A percentile compares a stretch with the other conserved stretches of the same genome.
Conservation (phyloP, 2,329 filamentous ascomycete genomes). For the Alternaria arbusti region DNA sequence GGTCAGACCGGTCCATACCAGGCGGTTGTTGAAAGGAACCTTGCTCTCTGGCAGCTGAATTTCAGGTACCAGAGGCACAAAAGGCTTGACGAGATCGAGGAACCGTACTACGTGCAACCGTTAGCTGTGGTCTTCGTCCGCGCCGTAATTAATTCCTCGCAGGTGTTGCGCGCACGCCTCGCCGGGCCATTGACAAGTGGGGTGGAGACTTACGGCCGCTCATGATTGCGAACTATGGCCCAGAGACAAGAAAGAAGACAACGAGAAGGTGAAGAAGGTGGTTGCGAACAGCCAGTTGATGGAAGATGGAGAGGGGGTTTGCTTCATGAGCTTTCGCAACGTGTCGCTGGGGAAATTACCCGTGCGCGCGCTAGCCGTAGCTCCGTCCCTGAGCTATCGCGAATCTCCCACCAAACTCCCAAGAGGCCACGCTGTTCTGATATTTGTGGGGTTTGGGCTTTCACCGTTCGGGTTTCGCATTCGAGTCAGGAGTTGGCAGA, state of each 20-base stretch:
- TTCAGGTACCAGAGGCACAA: conserved; percentile 99
- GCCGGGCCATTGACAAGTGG: conserved; percentile 31
- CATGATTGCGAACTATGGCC: conserved; percentile 57
- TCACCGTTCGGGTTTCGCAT: not conserved
- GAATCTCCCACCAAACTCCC: conserved; percentile 22
- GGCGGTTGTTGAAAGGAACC: conserved; percentile 90
- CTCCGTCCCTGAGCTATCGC: conserved; percentile 33
- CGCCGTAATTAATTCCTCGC: conserved; percentile 2
- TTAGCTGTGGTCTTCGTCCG: conserved; percentile 24
- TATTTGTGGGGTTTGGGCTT: not conserved
- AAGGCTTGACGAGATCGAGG: conserved; percentile 99
- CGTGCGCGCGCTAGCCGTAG: conserved; percentile 30
- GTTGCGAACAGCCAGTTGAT: conserved; percentile 36
- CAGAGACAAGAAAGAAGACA: conserved; percentile 43
- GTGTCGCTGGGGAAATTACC: conserved; percentile 37
- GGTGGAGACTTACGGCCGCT: conserved; percentile 61
- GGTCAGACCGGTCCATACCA: conserved; percentile 67
- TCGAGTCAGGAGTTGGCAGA: not conserved
- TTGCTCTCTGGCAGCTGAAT: conserved; percentile 88
- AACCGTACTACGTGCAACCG: conserved; percentile 77
- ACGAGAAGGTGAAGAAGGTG: conserved; percentile 35
- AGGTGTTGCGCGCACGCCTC: conserved; percentile 13
- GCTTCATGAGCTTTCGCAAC: conserved; percentile 37
- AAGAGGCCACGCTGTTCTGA: conserved; percentile 35
- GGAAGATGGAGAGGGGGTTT: conserved; percentile 39